phyloP scores from a whole-genome alignment of 257 asterid genomes.

The Linaria vulgaris region DNA sequence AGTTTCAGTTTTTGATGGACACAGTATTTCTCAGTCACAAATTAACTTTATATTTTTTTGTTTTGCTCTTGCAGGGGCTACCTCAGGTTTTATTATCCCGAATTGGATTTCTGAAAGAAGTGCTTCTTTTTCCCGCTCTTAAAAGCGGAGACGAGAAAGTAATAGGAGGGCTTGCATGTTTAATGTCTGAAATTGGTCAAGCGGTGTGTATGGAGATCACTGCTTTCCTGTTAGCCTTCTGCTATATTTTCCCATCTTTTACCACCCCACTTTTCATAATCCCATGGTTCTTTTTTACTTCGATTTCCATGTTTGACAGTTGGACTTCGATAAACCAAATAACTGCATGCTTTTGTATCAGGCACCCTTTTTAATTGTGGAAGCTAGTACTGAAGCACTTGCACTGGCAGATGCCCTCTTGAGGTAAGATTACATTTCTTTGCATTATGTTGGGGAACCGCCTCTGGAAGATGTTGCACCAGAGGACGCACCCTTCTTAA shows the following conservation, averaged over 20 bases:
- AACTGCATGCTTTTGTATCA: conserved; percentile 35
- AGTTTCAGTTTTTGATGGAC: conserved; percentile 4
- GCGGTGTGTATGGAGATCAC: conserved; percentile 57
- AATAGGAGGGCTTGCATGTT: conserved; percentile 75
- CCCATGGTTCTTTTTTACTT: neutral
- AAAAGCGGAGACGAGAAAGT: conserved; percentile 72
- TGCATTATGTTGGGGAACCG: conserved; percentile 11
- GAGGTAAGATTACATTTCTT: conserved; percentile 51
- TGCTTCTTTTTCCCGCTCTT: conserved; percentile 77
- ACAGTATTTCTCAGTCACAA: conserved; percentile 12
- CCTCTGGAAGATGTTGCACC: conserved; percentile 12
- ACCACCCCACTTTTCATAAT: conserved; percentile 11
- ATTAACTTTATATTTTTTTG: conserved; percentile 17
- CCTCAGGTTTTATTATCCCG: conserved; percentile 71
- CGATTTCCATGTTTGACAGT: neutral
- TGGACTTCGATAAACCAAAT: conserved; percentile 13
- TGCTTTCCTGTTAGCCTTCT: conserved; percentile 15
- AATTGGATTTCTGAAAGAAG: conserved; percentile 74
- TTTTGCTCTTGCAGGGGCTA: conserved; percentile 55
- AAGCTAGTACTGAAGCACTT: conserved; percentile 75
- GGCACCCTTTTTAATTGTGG: conserved; percentile 74
- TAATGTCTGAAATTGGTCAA: conserved; percentile 93
- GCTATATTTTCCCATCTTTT: conserved; percentile 9
- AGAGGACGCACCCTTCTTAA: neutral
- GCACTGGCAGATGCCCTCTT: conserved; percentile 66